These are phyloP conservation scores for Vigna reflexopilosa DNA, from an alignment of 306 rosid genomes.

Conservation along the genomic window DNA sequence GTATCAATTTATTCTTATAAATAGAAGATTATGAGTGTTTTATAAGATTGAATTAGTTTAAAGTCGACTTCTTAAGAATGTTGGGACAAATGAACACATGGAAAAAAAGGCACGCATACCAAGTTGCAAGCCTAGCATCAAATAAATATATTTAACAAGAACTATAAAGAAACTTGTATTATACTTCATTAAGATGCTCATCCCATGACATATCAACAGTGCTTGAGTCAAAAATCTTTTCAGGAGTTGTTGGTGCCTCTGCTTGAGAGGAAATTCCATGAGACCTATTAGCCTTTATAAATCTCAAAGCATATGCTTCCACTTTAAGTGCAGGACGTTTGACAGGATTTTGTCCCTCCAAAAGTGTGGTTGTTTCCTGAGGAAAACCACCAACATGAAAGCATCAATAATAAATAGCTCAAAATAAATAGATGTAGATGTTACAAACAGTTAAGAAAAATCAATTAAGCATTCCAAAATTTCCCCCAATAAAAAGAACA, in stretches of 20 bases:
- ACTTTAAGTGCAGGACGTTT: conserved; percentile 50
- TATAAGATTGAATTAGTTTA: too few relatives aligned
- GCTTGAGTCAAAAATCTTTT: conserved; percentile 62
- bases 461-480: background rate
- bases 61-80: background rate
- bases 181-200: conserved; percentile 78
- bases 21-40: too few relatives aligned
- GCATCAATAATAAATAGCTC: conserved; percentile 33
- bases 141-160: conserved; percentile 35
- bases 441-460: background rate
- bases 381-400: conserved; percentile 37
- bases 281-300: conserved; percentile 66
- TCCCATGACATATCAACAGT: conserved; percentile 64
- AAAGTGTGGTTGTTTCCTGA: conserved; percentile 64
- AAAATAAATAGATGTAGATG: background rate
- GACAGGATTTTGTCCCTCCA: conserved; percentile 49
- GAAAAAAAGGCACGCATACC: background rate
- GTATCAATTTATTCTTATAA: too few relatives aligned
- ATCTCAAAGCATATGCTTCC: conserved; percentile 73
- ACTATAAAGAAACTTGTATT: conserved; percentile 40
- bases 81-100: background rate
- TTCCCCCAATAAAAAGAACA: background rate
- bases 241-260: conserved; percentile 70
- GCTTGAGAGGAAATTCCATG: conserved; percentile 55
- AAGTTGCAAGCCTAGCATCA: conserved; percentile 16